Evolutionary conservation across 139 green algal genomes (phyloP).

Genomic region (Choricystis sp.): DNA sequence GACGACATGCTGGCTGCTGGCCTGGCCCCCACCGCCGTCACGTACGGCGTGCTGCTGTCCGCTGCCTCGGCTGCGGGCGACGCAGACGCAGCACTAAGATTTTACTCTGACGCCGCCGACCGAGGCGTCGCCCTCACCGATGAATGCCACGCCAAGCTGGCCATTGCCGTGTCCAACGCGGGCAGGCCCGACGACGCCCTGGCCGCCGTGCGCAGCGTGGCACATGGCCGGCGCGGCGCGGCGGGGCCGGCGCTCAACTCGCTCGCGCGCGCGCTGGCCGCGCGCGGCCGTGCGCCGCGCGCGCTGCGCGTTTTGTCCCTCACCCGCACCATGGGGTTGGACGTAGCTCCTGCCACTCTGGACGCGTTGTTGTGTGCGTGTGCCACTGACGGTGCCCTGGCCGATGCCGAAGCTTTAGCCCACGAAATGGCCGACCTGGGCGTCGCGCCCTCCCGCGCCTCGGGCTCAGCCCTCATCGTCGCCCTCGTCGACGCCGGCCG

Average conservation of each 20-base stretch:
- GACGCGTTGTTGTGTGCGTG: background rate
- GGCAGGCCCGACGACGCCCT: constrained; percentile 36
- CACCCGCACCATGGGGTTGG: no score
- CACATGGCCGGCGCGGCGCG: background rate
- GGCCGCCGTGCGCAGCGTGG: constrained; percentile 17
- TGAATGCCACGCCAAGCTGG: constrained; percentile 37
- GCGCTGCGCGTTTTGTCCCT: background rate
- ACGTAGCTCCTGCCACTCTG: background rate
- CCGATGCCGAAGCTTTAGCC: background rate
- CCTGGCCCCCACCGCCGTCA: constrained; percentile 27
- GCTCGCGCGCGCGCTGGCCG: background rate
- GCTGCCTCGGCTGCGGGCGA: constrained; percentile 18
- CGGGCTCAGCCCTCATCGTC: constrained; percentile 20
- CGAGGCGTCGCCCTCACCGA: constrained; percentile 30
- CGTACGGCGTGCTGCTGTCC: constrained; percentile 40
- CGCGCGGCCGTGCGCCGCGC: background rate
- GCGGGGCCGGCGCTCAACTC: background rate
- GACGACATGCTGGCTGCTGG: constrained; percentile 19
- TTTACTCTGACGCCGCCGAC: constrained; percentile 31
- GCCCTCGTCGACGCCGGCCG: constrained; percentile 13
- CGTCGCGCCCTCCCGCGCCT: background rate
- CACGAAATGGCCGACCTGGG: constrained; percentile 1
- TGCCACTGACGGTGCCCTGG: background rate
- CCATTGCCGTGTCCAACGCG: constrained; percentile 23
- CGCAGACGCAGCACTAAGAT: constrained; percentile 23